These are phyloP conservation scores for Tylopilus orsonianus DNA, from an alignment of 1,284 basidiomycete species.

Conservation along the genomic window DNA sequence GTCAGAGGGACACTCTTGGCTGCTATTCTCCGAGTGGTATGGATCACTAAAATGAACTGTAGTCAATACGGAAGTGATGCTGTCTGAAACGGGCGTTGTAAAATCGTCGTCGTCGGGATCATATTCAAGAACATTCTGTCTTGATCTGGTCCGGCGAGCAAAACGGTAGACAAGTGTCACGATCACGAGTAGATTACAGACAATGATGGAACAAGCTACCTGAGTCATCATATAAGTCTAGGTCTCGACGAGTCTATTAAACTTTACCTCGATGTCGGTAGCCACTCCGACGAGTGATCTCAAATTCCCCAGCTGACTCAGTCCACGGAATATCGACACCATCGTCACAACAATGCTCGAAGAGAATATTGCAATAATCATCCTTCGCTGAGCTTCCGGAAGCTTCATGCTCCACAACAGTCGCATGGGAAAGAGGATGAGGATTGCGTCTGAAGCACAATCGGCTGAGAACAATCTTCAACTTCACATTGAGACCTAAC, in stretches of 20 bases:
- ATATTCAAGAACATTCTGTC: neutral
- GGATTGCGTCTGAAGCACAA: conserved; percentile 21
- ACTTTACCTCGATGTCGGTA: conserved; percentile 22
- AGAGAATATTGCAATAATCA: conserved; percentile 22
- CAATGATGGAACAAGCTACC: conserved; percentile 18
- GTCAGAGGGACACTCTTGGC: neutral
- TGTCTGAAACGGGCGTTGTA: neutral
- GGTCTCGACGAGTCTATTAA: neutral
- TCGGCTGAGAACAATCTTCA: conserved; percentile 16
- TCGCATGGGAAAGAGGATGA: conserved; percentile 16
- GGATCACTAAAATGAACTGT: conserved; percentile 2
- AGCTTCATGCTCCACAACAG: conserved; percentile 19
- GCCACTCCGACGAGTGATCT: conserved; percentile 10
- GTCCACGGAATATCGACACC: conserved; percentile 21
- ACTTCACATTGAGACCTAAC: neutral
- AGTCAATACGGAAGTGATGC: conserved; percentile 8
- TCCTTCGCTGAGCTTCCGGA: conserved; percentile 16
- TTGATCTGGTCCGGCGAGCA: neutral
- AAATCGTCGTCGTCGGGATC: conserved; percentile 6
- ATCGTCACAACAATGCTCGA: conserved; percentile 17
- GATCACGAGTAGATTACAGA: conserved; percentile 25
- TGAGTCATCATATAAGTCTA: conserved; percentile 11
- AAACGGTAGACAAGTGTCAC: conserved; percentile 20
- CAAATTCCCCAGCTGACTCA: conserved; percentile 15
- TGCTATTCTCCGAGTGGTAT: neutral